Evolutionary conservation across 495 filamentous ascomycete species (phyloP), one percentile per base, ranked within the genome.

Genomic region (Aspergillus mulundensis): DNA sequence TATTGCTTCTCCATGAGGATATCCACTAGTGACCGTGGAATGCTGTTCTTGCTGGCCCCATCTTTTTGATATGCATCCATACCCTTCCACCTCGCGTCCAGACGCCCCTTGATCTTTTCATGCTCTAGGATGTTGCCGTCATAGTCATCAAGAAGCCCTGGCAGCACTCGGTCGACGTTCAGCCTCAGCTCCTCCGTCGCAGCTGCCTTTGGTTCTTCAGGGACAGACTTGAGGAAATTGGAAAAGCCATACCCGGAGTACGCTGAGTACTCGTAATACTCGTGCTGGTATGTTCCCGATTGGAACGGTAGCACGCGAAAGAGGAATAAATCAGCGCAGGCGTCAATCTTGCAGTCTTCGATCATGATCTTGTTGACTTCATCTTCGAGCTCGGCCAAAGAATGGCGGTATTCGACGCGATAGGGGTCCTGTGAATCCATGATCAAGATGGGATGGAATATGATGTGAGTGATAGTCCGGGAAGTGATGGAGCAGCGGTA

Each of bases 301-400:
- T 7, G 25, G 3, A 8, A 34, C 10, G 0, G 4, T 16, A 21
- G 2, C 16, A 50, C 30, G 19, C 32, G 23, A 19, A 20, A 28
- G 1, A 55, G 23, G 15, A 48, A 55, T 0, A 39, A 11, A 19
- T 48, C 53, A 12, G 48, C n/a, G 19, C 43, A 55, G 5, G 53
- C 43, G 23, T 47, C 53, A 7, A 55, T 8, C 14, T 55, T 55
- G 28, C 53, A 55, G 23, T 30, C 23, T 34, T 40, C 12, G 14
- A 38, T 21, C 47, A 50, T 50, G 30, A 38, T 2, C 19, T 30
- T n/a, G 30, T 38, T 23, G 8, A 50, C 3, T 38, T 38, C 30
- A 21, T 20, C 32, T 39, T 50, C 47, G 3, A 50, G 47, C 1
- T 50, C 47, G 30, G 28, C 11, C 28, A 50, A 1, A 2, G 47